Base-by-base conservation (phyloP, 2,329 filamentous ascomycete species). In the Camillea tinctor region DNA sequence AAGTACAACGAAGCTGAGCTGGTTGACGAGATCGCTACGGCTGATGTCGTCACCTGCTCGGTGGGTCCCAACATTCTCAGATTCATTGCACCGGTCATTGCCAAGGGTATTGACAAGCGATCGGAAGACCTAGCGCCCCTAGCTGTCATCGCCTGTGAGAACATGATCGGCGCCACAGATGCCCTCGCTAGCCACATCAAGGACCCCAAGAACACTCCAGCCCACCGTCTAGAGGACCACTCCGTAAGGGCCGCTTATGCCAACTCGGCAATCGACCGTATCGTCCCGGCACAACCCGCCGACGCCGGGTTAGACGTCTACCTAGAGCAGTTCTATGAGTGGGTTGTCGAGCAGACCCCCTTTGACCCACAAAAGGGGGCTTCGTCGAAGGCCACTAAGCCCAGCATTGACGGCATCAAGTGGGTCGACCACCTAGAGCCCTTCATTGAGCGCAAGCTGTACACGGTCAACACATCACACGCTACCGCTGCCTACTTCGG, bases 401-500 rank as follows among this genome's bases (percentile, higher is more conserved):
- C 93, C 5, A 78, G 85, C 19, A 94, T 99, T 72, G 78, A 95
- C 67, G 94, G 93, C 61, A 89, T 98, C 74, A 91, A 96, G 80
- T 97, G 92, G 87, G 95, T 98, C 61, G 88, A 92, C 66, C 84
- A 98, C 79, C 87, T 99, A 26, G 85, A 88, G 73, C 95, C 95
- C 60, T 99, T 94, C 81, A 98, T 99, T 72, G 95, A 99, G 87
- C 93, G 95, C 77, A 99, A 99, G 86, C 88, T 99, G 66, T 99
- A 93, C 84, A 99, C 95, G 21, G 94, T 99, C 84, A 99, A 99
- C 86, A 99, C 95, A 21, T 91, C 93, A 58, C 95, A 99, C 75
- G 95, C 95, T 61, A 96, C 94, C 7, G 93, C 93, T 20, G 94
- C 95, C 61, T 98, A 98, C 85, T 93, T 95, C 77, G 94, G 93